Evolutionary conservation across 2,329 filamentous ascomycete genomes (phyloP), one percentile per base, ranked within the genome.

Genomic region (Fusarium tjaetaba): DNA sequence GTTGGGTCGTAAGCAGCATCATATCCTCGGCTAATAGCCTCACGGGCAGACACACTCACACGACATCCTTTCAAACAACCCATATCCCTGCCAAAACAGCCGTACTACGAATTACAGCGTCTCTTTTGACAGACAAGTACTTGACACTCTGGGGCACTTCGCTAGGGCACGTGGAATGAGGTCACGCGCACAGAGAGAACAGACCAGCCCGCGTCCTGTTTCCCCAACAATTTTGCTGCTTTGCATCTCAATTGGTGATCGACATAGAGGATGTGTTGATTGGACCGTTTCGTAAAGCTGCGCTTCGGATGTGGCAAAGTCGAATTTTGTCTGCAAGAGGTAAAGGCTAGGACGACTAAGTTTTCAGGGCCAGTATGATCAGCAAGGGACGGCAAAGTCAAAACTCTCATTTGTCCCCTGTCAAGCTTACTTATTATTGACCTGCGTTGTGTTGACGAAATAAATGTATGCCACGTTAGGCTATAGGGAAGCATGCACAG

Each of bases 141-240:
- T 46, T 43, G 46, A 28, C 30, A 58, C 28, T 66, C 34, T 67
- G 62, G 62, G 48, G 48, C 52, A 57, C 45, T 64, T 58, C 43
- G 18, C 41, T 60, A 60, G 58, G 62, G 53, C 65, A 73, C 58
- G 66, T 67, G 69, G 60, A 59, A 75, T 65, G 39, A 71, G 72
- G 72, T 75, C 72, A 75, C 72, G 72, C 72, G 72, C 43, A 14
- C 59, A 32, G 48, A 58, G 42, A 70, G 61, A 70, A 73, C 61
- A 63, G 65, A 56, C 69, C 65, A 75, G 49, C 57, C 39, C 46
- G 67, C 58, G 71, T 73, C 62, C 58, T 65, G 52, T 70, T 70
- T 70, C 59, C 72, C 65, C 72, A 75, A 75, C 72, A 75, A 61
- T 72, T 74, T 74, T 51, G 67, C 61, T 70, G 60, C 57, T 56